Conservation (phyloP, 73 alveolate genomes). For the Symbiodinium pilosum region DNA sequence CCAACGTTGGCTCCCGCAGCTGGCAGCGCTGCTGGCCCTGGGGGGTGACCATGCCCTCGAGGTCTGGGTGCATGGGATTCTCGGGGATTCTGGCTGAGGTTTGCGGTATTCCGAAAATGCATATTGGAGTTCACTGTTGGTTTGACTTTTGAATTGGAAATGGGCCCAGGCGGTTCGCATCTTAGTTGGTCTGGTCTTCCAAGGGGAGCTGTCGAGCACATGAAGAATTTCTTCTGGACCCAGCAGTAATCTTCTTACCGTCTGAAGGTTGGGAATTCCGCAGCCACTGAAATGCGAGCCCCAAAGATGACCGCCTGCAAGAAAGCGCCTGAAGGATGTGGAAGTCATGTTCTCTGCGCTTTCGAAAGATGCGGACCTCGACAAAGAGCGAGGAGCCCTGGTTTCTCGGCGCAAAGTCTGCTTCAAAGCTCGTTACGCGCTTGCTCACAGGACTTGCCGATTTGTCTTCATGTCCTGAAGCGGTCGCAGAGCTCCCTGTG, state of each 20-base stretch:
- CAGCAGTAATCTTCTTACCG: not conserved
- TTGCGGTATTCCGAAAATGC: not conserved
- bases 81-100: too few species aligned
- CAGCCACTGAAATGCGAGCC: not conserved
- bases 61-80: not conserved
- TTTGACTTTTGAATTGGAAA: not conserved
- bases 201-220: not conserved
- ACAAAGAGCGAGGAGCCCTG: not conserved
- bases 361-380: not conserved
- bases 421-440: too few species aligned
- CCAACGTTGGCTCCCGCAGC: not conserved
- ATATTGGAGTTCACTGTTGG: too few species aligned
- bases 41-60: not conserved
- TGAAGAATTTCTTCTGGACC: not conserved
- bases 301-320: too few species aligned
- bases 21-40: not conserved
- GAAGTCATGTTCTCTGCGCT: not conserved
- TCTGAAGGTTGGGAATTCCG: not conserved
- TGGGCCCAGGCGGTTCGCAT: not conserved
- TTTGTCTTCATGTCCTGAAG: too few species aligned
- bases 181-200: not conserved
- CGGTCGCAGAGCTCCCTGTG: too few species aligned
- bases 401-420: not conserved
- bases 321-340: not conserved
- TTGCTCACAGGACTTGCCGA: too few species aligned